Evolutionary conservation across 2,329 filamentous ascomycete genomes (phyloP).

Genomic region (Ceratocystis albifundus): DNA sequence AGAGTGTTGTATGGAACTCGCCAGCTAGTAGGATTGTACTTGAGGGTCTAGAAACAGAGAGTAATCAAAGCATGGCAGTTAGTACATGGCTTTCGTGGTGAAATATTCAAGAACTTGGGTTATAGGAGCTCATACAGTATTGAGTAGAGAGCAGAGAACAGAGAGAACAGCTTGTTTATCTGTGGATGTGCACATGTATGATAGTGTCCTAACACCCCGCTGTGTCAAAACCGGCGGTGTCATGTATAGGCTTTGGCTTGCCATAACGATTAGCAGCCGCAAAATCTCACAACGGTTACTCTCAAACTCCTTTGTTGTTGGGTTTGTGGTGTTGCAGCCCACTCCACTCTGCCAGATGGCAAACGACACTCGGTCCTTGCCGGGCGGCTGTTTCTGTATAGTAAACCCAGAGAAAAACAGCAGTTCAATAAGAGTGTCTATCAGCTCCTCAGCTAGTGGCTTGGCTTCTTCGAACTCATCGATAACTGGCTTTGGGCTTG

Average conservation of each 20-base stretch:
- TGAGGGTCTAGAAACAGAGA: conserved; percentile 54
- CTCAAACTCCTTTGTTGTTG: conserved; percentile 83
- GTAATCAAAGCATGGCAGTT: conserved; percentile 5
- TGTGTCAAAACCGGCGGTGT: conserved; percentile 67
- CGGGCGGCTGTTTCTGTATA: conserved; percentile 57
- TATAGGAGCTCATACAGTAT: conserved; percentile 54
- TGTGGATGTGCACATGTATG: conserved; percentile 74
- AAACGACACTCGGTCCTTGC: conserved; percentile 73
- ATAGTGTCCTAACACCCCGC: conserved; percentile 70
- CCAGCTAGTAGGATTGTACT: conserved; percentile 93
- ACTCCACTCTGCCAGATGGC: conserved; percentile 98
- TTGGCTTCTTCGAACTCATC: conserved; percentile 71
- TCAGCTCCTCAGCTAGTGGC: conserved; percentile 80
- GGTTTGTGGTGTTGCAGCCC: conserved; percentile 80
- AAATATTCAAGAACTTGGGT: background rate
- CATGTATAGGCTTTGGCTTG: conserved; percentile 90
- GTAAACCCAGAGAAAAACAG: conserved; percentile 89
- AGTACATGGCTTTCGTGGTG: background rate
- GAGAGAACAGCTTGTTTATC: conserved; percentile 90
- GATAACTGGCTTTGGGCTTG: conserved; percentile 33
- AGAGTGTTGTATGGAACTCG: conserved; percentile 87
- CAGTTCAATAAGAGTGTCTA: conserved; percentile 78
- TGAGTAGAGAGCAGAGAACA: conserved; percentile 80
- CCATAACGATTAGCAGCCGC: conserved; percentile 70
- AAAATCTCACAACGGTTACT: conserved; percentile 86